Percentiles rank a stretch among this genome's conserved stretches.
These are phyloP conservation scores for Lachancea cidri DNA, from an alignment of 805 yeast species.

Conservation along the genomic window DNA sequence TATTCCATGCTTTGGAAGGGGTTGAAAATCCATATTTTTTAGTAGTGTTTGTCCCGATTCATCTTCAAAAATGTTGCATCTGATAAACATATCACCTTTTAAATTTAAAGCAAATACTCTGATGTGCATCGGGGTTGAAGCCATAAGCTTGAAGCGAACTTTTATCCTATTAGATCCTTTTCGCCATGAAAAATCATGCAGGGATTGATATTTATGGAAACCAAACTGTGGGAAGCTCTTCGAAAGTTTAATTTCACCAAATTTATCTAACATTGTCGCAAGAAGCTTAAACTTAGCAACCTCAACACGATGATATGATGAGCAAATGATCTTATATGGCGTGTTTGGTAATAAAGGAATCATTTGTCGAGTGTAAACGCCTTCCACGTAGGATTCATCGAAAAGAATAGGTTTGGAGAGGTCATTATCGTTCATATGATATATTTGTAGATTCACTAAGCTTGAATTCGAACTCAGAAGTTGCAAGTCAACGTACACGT, in stretches of 20 bases:
- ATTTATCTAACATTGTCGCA: neutral
- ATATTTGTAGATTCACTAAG: slow-evolving; percentile 22
- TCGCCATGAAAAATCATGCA: slow-evolving; percentile 10
- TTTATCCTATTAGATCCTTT: slow-evolving; percentile 10
- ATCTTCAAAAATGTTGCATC: slow-evolving; percentile 21
- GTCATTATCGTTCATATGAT: slow-evolving; percentile 16
- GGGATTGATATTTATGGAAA: slow-evolving; percentile 19
- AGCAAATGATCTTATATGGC: slow-evolving; percentile 21
- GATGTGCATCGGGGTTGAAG: slow-evolving; percentile 16
- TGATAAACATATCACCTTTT: slow-evolving; percentile 7
- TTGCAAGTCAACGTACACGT: slow-evolving; percentile 13
- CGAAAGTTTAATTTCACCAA: slow-evolving; percentile 2
- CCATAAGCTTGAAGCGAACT: slow-evolving; percentile 4
- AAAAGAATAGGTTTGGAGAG: slow-evolving; percentile 19
- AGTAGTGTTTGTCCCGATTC: slow-evolving; percentile 14
- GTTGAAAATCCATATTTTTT: slow-evolving; percentile 10
- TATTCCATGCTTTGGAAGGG: slow-evolving; percentile 13
- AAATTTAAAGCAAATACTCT: slow-evolving; percentile 15
- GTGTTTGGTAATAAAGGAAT: slow-evolving; percentile 18
- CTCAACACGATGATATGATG: slow-evolving; percentile 8
- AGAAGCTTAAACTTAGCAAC: slow-evolving; percentile 1
- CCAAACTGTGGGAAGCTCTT: slow-evolving; percentile 19
- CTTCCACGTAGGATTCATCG: slow-evolving; percentile 12
- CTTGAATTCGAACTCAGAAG: slow-evolving; percentile 11
- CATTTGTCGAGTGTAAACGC: slow-evolving; percentile 8